Percentiles rank a stretch among this genome's conserved stretches.
Conservation (phyloP, 2,329 filamentous ascomycete species). For the Aspergillus pseudotamarii region DNA sequence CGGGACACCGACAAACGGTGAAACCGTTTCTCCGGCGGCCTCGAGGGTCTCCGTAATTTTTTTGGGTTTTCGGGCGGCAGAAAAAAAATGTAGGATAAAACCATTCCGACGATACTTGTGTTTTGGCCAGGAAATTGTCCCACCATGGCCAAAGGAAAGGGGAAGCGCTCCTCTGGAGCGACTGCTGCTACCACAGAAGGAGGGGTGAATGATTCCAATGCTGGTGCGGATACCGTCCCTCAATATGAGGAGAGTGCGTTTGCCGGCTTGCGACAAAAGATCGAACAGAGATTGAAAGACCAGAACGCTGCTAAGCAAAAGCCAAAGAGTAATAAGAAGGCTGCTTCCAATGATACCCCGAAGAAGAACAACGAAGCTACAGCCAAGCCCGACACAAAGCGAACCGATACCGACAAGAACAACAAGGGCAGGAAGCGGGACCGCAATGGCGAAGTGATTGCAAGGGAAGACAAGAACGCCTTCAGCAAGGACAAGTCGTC, state of each 20-base stretch:
- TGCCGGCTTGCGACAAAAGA: conserved; percentile 44
- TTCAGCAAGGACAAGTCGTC: conserved; percentile 23
- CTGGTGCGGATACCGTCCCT: conserved; percentile 30
- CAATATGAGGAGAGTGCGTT: conserved; percentile 43
- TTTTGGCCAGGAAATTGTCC: conserved; percentile 21
- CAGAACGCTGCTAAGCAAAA: conserved; percentile 35
- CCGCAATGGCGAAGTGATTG: conserved; percentile 49
- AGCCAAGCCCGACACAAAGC: conserved; percentile 23
- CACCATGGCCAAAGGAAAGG: conserved; percentile 44
- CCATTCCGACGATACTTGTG: conserved; percentile 29
- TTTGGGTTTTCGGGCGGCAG: conserved; percentile 31
- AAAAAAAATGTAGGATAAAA: conserved; percentile 32
- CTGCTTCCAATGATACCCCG: conserved; percentile 22
- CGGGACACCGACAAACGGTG: conserved; percentile 8
- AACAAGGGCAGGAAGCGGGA: conserved; percentile 49
- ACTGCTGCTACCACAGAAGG: conserved; percentile 20
- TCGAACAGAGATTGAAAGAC: conserved; percentile 44
- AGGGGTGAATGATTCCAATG: conserved; percentile 23
- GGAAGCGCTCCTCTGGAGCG: conserved; percentile 35
- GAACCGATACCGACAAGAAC: conserved; percentile 26
- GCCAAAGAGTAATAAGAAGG: conserved; percentile 32
- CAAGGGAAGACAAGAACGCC: conserved; percentile 34
- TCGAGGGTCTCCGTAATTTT: conserved; percentile 17
- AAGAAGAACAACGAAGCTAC: conserved; percentile 29
- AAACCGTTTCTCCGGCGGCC: conserved; percentile 32